Percentiles rank a stretch among this genome's conserved stretches.
Conservation (phyloP, 1,139 yeast species). For the Sugiyamaella neomexicana region DNA sequence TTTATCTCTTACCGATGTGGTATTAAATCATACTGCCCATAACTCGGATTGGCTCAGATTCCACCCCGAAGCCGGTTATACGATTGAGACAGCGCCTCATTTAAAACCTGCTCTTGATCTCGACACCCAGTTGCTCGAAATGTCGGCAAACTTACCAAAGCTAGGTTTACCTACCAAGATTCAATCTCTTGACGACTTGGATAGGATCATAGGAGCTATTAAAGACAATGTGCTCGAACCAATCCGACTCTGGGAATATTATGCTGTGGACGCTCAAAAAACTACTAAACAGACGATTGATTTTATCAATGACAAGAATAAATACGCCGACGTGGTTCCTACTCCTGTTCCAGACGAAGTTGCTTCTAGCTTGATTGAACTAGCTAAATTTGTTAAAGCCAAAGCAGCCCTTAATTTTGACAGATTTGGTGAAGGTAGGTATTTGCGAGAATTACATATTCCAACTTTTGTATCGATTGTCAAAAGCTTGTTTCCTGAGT, state of each 20-base stretch:
- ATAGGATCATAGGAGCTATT: conserved; percentile 62
- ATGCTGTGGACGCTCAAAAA: conserved; percentile 56
- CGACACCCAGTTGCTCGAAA: conserved; percentile 65
- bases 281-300: conserved; percentile 39
- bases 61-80: conserved; percentile 91
- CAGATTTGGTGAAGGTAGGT: conserved; percentile 51
- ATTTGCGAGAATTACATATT: conserved; percentile 55
- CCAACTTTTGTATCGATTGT: conserved; percentile 50
- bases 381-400: conserved; percentile 55
- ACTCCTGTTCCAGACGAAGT: conserved; percentile 48
- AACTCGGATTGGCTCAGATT: conserved; percentile 82
- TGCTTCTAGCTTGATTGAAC: conserved; percentile 42
- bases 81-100: conserved; percentile 85
- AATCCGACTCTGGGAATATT: conserved; percentile 82
- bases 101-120: conserved; percentile 79
- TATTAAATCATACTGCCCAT: conserved; percentile 91
- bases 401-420: conserved; percentile 42
- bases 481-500: conserved; percentile 44
- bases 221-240: conserved; percentile 63
- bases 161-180: conserved; percentile 63
- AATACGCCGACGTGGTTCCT: conserved; percentile 32
- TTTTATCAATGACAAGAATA: conserved; percentile 33
- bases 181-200: conserved; percentile 53
- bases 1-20: conserved; percentile 84
- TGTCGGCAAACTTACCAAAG: conserved; percentile 54